Conservation (phyloP, 1,284 basidiomycete genomes). For the Thecaphora frezii region DNA sequence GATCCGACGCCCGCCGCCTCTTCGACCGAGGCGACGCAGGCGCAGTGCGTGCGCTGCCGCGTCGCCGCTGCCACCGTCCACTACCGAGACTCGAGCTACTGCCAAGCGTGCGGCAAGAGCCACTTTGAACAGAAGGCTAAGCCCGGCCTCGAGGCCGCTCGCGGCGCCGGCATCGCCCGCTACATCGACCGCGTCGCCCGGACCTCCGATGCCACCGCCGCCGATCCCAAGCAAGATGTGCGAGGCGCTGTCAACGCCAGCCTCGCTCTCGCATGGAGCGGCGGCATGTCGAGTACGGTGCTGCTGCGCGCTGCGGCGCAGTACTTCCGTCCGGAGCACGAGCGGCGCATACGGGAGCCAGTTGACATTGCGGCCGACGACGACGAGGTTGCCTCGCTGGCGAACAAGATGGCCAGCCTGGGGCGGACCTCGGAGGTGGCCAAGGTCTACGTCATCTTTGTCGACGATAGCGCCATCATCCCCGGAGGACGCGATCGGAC, state of each 20-base stretch:
- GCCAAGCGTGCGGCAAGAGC: constrained; percentile 30
- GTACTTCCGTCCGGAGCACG: constrained; percentile 5
- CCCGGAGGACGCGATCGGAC: constrained; percentile 14
- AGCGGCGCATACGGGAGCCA: not conserved
- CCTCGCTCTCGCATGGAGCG: constrained; percentile 20
- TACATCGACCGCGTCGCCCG: constrained; percentile 17
- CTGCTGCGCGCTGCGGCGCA: constrained; percentile 15
- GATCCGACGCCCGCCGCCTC: constrained; percentile 5
- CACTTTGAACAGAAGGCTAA: constrained; percentile 46
- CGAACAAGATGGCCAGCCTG: not conserved
- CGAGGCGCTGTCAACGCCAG: not conserved
- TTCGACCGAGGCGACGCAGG: not conserved
- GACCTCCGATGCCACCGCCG: not conserved
- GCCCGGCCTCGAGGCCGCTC: constrained; percentile 35
- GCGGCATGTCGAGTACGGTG: constrained; percentile 11
- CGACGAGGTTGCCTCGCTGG: not conserved
- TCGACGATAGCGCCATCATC: constrained; percentile 37
- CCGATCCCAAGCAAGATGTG: not conserved
- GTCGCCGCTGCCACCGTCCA: constrained; percentile 13
- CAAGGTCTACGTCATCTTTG: constrained; percentile 44
- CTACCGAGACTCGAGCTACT: constrained; percentile 48
- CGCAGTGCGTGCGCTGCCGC: constrained; percentile 42
- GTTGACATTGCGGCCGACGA: not conserved
- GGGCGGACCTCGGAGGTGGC: constrained; percentile 36
- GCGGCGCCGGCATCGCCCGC: constrained; percentile 41